These are phyloP conservation scores for Lichtheimia ramosa DNA, from an alignment of 371 early-diverging fungal species.

Conservation along the genomic window DNA sequence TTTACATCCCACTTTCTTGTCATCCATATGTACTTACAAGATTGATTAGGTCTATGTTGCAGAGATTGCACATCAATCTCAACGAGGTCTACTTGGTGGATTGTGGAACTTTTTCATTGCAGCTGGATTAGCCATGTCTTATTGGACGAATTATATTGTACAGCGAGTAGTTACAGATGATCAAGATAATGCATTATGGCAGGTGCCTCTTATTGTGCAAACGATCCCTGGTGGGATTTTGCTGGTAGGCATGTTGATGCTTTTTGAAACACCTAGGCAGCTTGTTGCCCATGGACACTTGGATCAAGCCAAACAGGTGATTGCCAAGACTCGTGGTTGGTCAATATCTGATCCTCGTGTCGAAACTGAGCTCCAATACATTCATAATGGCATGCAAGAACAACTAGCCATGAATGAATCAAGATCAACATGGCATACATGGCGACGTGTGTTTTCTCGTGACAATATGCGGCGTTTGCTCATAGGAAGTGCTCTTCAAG, in stretches of 20 bases:
- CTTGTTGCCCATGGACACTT: constrained; percentile 16
- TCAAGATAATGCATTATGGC: constrained; percentile 31
- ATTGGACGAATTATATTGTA: constrained; percentile 36
- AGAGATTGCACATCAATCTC: constrained; percentile 33
- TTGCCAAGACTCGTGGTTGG: constrained; percentile 75
- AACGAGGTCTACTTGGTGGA: constrained; percentile 29
- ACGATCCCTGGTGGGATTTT: constrained; percentile 28
- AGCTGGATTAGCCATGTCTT: constrained; percentile 32
- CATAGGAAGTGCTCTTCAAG: constrained; percentile 25
- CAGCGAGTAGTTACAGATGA: constrained; percentile 16
- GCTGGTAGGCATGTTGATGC: constrained; percentile 32
- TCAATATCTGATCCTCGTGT: constrained; percentile 73
- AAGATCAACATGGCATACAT: not conserved
- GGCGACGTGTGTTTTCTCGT: constrained; percentile 11
- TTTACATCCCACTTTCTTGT: not conserved
- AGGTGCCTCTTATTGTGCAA: constrained; percentile 35
- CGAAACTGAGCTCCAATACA: constrained; percentile 62
- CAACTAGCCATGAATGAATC: not conserved
- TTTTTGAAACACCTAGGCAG: constrained; percentile 53
- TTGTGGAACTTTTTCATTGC: constrained; percentile 41
- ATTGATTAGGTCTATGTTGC: constrained; percentile 30
- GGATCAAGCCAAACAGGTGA: constrained; percentile 72
- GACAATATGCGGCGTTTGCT: constrained; percentile 21
- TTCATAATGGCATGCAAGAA: not conserved
- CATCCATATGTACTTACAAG: not conserved